These are phyloP conservation scores for Chlorella ohadii DNA, from an alignment of 139 green algal genomes.

Conservation along the genomic window DNA sequence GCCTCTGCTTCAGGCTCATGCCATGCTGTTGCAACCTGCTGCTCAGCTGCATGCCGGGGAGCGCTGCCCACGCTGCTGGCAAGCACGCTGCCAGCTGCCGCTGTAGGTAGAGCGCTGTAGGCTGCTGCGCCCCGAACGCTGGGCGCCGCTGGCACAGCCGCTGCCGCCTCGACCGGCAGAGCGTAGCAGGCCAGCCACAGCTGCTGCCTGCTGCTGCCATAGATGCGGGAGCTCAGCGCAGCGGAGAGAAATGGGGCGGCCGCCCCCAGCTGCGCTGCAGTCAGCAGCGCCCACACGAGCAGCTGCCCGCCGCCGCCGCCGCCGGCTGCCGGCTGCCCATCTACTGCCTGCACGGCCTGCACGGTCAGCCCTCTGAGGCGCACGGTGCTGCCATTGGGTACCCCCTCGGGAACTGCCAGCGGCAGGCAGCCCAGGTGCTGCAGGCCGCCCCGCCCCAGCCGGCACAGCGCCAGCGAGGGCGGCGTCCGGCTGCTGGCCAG, in stretches of 20 bases:
- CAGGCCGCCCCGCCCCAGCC: background rate
- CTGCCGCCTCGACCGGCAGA: background rate
- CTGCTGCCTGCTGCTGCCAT: background rate
- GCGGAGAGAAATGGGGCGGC: background rate
- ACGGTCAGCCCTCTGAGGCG: background rate
- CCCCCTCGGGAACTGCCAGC: background rate
- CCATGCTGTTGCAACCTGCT: background rate
- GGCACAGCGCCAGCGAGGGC: constrained; percentile 1
- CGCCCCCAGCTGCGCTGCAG: background rate
- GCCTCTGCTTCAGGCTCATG: background rate
- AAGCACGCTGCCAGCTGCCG: too few relatives aligned
- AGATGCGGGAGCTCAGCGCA: background rate
- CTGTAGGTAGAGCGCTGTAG: too few relatives aligned
- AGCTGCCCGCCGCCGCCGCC: background rate
- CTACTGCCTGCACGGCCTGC: background rate
- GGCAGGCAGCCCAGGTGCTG: background rate
- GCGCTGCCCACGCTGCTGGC: too few relatives aligned
- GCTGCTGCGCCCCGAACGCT: background rate
- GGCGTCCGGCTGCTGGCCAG: background rate
- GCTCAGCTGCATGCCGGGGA: too few relatives aligned
- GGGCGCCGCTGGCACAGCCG: too few relatives aligned
- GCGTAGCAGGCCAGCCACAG: constrained; percentile 23
- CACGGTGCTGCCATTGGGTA: background rate
- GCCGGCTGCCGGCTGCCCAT: background rate
- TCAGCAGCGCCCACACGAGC: background rate